Evolutionary conservation across 768 basidiomycete genomes (phyloP).

Genomic region (Pisolithus orientalis): DNA sequence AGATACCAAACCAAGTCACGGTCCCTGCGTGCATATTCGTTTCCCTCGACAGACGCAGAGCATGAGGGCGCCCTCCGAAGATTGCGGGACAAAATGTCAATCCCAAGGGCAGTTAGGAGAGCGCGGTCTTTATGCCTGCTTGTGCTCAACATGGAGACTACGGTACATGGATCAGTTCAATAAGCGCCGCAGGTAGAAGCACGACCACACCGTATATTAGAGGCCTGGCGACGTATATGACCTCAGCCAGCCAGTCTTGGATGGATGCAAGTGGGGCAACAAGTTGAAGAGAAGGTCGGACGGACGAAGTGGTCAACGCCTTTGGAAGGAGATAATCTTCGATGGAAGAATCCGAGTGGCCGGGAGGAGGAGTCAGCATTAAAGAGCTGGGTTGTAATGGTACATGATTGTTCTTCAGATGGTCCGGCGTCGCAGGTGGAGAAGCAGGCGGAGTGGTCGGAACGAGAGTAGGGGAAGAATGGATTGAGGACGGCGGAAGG

Average conservation of each 20-base stretch:
- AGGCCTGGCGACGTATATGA: conserved; percentile 66
- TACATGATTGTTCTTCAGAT: conserved; percentile 72
- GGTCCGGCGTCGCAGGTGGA: conserved; percentile 63
- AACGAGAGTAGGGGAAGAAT: conserved; percentile 55
- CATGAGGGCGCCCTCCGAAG: conserved; percentile 62
- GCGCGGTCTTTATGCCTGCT: conserved; percentile 43
- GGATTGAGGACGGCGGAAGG: conserved; percentile 46
- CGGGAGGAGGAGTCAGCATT: conserved; percentile 43
- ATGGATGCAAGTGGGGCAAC: conserved; percentile 54
- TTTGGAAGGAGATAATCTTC: conserved; percentile 84
- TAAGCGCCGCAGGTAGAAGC: conserved; percentile 5
- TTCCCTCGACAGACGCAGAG: conserved; percentile 58
- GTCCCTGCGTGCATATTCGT: conserved; percentile 80
- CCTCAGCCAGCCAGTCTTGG: conserved; percentile 71
- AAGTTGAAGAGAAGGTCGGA: conserved; percentile 65
- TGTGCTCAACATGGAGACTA: conserved; percentile 20
- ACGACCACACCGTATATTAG: conserved; percentile 61
- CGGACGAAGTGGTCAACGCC: conserved; percentile 64
- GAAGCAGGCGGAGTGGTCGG: conserved; percentile 53
- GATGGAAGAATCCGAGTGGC: conserved; percentile 48
- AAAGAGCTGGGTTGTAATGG: conserved; percentile 61
- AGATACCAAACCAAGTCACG: conserved; percentile 80
- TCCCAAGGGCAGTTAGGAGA: conserved; percentile 52
- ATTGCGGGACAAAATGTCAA: conserved; percentile 72
- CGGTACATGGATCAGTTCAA: background rate